Base-by-base conservation (phyloP, 768 basidiomycete species). In the Leucosporidium scottii region DNA sequence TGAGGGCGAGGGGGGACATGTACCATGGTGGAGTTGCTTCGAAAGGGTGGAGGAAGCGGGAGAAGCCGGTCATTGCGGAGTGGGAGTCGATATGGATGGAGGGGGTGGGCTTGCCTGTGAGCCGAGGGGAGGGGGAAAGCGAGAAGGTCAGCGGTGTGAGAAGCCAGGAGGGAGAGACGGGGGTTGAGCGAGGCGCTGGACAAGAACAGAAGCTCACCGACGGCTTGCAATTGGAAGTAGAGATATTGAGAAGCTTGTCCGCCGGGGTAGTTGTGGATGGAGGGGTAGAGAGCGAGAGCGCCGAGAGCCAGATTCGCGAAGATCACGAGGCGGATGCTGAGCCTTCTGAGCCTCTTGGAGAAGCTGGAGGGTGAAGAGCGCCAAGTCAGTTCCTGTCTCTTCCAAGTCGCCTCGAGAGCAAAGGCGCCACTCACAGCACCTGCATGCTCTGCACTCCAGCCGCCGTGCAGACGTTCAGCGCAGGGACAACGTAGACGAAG, bases 61-160 rank as follows among this genome's bases (percentile, higher is more conserved):
- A 88, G 4, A 91, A 89, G 3, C 96, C 94, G 0, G 88, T 91
- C 78, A 94, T 93, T 3, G 90, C 87, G 1, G 90, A 88, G 54
- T 91, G 83, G 70, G 93, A 89, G 60, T 85, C 86, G 54, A 96
- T 85, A 74, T 93, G 88, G 5, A 94, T 84, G 36, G 25, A 36
- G 36, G 57, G 15, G 3, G 34, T 9, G 21, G 34, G 10, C 21
- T 8, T 36, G 23, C 7, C 21, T 39, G n/a, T 25, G n/a, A n/a
- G 36, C 9, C 34, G 34, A 34, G 34, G 10, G 34, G 23, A 9
- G 7, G 21, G 23, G 1, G 18, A n/a, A 36, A 7, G 10, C 21
- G 23, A 0, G 36, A n/a, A 44, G 34, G 34, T 12, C 9, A 12
- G 53, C 27, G n/a, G n/a, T n/a, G n/a, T n/a, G n/a, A n/a, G n/a